These are phyloP conservation scores for Artomyces pyxidatus DNA, from an alignment of 768 basidiomycete species.

Conservation along the genomic window DNA sequence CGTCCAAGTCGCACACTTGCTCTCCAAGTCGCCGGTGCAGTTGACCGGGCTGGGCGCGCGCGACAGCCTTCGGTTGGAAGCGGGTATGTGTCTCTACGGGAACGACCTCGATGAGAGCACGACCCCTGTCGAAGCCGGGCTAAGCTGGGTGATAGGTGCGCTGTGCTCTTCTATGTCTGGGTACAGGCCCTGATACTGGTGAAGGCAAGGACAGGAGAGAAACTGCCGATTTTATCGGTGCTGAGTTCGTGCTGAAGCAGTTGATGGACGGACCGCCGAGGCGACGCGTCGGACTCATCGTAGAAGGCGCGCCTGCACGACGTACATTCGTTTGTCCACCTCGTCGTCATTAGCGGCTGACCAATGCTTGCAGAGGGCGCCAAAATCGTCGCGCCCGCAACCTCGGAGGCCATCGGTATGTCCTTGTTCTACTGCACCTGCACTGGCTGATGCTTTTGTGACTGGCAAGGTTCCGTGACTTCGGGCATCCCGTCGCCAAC, in stretches of 20 bases:
- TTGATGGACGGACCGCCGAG: constrained; percentile 72
- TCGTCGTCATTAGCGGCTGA: constrained; percentile 2
- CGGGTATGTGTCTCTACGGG: constrained; percentile 95
- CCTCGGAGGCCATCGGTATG: constrained; percentile 54
- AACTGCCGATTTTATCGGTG: constrained; percentile 68
- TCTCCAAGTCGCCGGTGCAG: constrained; percentile 62
- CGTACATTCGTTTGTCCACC: constrained; percentile 36
- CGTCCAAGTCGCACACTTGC: constrained; percentile 53
- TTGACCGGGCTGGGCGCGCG: constrained; percentile 88
- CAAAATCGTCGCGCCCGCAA: constrained; percentile 52
- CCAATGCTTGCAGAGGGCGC: constrained; percentile 55
- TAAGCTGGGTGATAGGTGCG: constrained; percentile 90
- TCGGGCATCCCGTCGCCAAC: constrained; percentile 93
- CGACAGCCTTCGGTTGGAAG: constrained; percentile 91
- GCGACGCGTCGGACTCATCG: constrained; percentile 72
- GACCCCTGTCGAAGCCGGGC: constrained; percentile 82
- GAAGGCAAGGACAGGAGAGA: constrained; percentile 79
- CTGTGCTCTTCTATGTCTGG: not conserved
- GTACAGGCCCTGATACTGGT: not conserved
- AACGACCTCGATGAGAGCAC: constrained; percentile 86
- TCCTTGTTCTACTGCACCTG: constrained; percentile 3
- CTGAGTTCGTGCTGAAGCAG: constrained; percentile 62
- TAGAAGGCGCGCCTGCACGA: constrained; percentile 82
- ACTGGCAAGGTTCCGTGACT: constrained; percentile 75
- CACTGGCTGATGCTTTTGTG: constrained; percentile 1